These are phyloP conservation scores for Teunomyces atbi DNA, from an alignment of 805 yeast genomes.

Conservation along the genomic window DNA sequence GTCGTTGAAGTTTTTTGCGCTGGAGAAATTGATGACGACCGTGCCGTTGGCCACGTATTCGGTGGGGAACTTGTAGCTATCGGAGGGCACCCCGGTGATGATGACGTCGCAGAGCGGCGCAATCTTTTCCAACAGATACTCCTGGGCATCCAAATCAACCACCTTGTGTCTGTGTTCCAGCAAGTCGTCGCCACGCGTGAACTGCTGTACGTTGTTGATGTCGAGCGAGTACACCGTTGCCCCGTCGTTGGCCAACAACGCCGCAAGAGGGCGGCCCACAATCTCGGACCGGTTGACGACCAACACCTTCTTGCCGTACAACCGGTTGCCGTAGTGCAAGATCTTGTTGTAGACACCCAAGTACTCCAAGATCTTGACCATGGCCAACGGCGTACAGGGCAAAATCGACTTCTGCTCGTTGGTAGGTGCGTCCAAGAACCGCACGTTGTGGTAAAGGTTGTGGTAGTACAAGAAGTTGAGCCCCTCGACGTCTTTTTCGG, in stretches of 20 bases:
- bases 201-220: conserved; percentile 80
- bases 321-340: conserved; percentile 83
- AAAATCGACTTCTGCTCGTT: conserved; percentile 75
- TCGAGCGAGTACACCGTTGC: conserved; percentile 94
- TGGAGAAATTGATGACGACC: conserved; percentile 84
- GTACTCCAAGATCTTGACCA: conserved; percentile 89
- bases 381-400: conserved; percentile 96
- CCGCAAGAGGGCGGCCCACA: conserved; percentile 97
- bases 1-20: conserved; percentile 82
- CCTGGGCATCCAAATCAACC: conserved; percentile 47
- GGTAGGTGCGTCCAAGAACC: conserved; percentile 73
- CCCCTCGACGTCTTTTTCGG: conserved; percentile 95
- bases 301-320: conserved; percentile 89
- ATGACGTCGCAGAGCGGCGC: conserved; percentile 83
- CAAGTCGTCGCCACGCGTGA: conserved; percentile 91
- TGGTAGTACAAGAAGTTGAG: conserved; percentile 86
- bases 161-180: conserved; percentile 81
- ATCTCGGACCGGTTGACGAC: conserved; percentile 94
- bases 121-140: conserved; percentile 56
- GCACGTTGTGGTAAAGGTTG: conserved; percentile 89
- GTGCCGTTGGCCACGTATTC: conserved; percentile 83
- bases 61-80: conserved; percentile 80
- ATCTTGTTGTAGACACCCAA: conserved; percentile 82
- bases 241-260: conserved; percentile 93
- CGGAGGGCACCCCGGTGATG: conserved; percentile 93